Conservation (phyloP, 805 yeast species). For the Candida dendrica region DNA sequence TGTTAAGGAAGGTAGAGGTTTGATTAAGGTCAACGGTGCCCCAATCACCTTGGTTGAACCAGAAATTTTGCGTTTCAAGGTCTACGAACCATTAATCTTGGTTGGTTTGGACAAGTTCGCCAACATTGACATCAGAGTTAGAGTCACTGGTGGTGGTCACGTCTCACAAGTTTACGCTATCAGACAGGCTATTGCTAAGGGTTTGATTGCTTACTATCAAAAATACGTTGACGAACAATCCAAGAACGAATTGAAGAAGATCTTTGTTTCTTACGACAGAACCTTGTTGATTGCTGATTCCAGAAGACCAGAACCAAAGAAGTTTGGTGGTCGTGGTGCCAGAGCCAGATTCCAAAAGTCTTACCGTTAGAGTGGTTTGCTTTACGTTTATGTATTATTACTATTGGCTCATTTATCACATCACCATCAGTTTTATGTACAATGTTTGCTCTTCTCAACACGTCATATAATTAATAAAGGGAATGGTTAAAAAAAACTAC, state of each 20-base stretch:
- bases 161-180: slow-evolving; percentile 99
- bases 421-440: slow-evolving; percentile 5
- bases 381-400: slow-evolving; percentile 4
- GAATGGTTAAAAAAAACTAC: slow-evolving; percentile 1
- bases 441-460: slow-evolving; percentile 3
- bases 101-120: slow-evolving; percentile 99
- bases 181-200: slow-evolving; percentile 99
- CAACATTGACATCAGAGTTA: slow-evolving; percentile 96
- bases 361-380: slow-evolving; percentile 69
- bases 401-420: slow-evolving; percentile 1
- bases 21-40: slow-evolving; percentile 97
- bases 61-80: slow-evolving; percentile 98
- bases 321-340: slow-evolving; percentile 99
- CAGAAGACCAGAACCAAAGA: slow-evolving; percentile 99
- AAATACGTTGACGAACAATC: slow-evolving; percentile 99
- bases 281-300: slow-evolving; percentile 98
- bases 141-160: slow-evolving; percentile 99
- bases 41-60: slow-evolving; percentile 99
- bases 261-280: slow-evolving; percentile 97
- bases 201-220: slow-evolving; percentile 99
- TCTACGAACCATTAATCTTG: slow-evolving; percentile 97
- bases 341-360: slow-evolving; percentile 99
- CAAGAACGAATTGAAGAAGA: slow-evolving; percentile 98
- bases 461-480: slow-evolving; percentile 4
- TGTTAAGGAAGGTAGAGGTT: slow-evolving; percentile 98